Percentiles rank a stretch among this genome's conserved stretches.
Evolutionary conservation across 495 filamentous ascomycete species (phyloP).

Genomic region (Daldinia decipiens): DNA sequence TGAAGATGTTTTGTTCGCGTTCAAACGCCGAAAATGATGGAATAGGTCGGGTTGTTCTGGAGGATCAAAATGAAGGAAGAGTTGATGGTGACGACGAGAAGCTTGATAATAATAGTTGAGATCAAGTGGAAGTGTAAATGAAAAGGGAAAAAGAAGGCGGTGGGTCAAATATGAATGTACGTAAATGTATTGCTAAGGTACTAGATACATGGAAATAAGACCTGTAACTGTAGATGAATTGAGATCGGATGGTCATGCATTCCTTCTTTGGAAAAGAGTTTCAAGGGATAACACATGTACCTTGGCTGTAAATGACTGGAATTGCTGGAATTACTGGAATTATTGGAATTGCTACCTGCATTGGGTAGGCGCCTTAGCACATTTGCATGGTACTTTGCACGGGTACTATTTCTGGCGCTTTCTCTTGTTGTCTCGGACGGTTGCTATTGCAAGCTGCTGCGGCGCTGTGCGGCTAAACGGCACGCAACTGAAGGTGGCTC

Average conservation of each 20-base stretch:
- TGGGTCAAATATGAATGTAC: slow-evolving; percentile 30
- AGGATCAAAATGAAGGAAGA: slow-evolving; percentile 11
- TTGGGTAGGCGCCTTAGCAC: background rate
- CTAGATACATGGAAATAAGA: background rate
- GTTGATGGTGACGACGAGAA: slow-evolving; percentile 29
- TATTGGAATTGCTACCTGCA: background rate
- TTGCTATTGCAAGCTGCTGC: slow-evolving; percentile 4
- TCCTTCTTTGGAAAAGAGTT: slow-evolving; percentile 30
- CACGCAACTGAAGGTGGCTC: slow-evolving; percentile 40
- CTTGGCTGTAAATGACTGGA: slow-evolving; percentile 15
- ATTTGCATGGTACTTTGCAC: slow-evolving; percentile 13
- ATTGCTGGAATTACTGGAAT: background rate
- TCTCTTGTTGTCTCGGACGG: slow-evolving; percentile 37
- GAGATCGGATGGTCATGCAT: slow-evolving; percentile 31
- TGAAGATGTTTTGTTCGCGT: slow-evolving; percentile 16
- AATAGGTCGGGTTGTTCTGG: slow-evolving; percentile 15
- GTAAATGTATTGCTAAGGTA: background rate
- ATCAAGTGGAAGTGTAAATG: slow-evolving; percentile 19
- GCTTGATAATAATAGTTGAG: slow-evolving; percentile 25
- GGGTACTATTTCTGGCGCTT: slow-evolving; percentile 35
- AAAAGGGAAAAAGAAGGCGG: slow-evolving; percentile 30
- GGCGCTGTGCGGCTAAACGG: slow-evolving; percentile 33
- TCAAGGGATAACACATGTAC: slow-evolving; percentile 30
- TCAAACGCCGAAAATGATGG: background rate
- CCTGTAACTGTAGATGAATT: slow-evolving; percentile 20